These are phyloP conservation scores for Yamadazyma olivae DNA, from an alignment of 805 yeast genomes.

Conservation along the genomic window DNA sequence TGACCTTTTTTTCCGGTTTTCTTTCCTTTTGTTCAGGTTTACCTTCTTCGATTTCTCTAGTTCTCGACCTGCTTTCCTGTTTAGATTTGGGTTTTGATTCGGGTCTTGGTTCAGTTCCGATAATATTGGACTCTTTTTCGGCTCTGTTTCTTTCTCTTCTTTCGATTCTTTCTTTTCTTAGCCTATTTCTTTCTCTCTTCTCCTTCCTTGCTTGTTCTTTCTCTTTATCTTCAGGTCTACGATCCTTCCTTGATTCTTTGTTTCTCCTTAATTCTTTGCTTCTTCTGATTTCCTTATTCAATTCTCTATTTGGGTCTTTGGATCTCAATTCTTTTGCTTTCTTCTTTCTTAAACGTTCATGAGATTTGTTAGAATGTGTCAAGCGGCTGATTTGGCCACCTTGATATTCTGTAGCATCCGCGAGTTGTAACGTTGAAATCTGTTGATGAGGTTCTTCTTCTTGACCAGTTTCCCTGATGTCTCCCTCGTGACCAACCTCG, in stretches of 20 bases:
- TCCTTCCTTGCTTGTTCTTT: conserved; percentile 3
- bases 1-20: conserved; percentile 1
- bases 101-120: not conserved
- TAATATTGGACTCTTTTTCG: not conserved
- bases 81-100: not conserved
- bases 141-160: not conserved
- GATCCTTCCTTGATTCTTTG: conserved; percentile 3
- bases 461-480: no score
- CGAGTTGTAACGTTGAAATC: not conserved
- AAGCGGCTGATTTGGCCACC: no score
- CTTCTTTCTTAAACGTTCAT: no score
- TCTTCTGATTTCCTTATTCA: no score
- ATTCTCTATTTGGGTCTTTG: no score
- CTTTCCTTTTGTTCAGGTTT: not conserved
- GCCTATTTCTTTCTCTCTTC: not conserved
- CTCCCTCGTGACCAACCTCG: no score
- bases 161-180: not conserved
- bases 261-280: conserved; percentile 1
- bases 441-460: not conserved
- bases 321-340: no score
- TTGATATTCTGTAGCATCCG: no score
- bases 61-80: not conserved
- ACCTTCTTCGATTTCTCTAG: conserved; percentile 1
- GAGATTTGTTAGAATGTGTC: no score
- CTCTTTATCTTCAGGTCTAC: not conserved